These are phyloP conservation scores for Paspalum vaginatum DNA, from an alignment of 176 grass and related monocot species.

Conservation along the genomic window DNA sequence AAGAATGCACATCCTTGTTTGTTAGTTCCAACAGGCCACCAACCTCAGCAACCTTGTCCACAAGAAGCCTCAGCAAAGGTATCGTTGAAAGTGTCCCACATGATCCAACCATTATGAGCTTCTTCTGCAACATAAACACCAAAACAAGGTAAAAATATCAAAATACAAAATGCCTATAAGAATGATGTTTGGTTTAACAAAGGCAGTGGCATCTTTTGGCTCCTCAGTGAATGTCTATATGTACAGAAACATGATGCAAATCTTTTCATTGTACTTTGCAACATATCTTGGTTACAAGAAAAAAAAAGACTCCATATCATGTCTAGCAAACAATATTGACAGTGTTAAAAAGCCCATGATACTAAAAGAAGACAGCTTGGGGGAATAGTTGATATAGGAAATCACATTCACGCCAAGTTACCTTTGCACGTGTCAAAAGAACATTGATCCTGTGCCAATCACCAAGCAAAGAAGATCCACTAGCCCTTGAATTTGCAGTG, in stretches of 20 bases:
- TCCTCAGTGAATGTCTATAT: neutral
- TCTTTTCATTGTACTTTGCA: neutral
- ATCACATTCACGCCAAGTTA: slow-evolving; percentile 26
- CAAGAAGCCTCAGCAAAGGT: slow-evolving; percentile 76
- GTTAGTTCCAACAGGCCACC: slow-evolving; percentile 65
- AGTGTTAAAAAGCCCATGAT: neutral
- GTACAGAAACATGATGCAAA: slow-evolving; percentile 4
- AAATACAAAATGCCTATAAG: slow-evolving; percentile 19
- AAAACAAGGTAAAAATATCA: slow-evolving; percentile 19
- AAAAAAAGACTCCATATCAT: neutral
- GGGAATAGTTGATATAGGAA: neutral
- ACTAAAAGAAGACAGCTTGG: neutral
- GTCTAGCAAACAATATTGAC: neutral
- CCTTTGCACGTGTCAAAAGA: slow-evolving; percentile 91
- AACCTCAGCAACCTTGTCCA: slow-evolving; percentile 67
- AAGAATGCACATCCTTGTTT: slow-evolving; percentile 55
- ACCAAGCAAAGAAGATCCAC: slow-evolving; percentile 85
- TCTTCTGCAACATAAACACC: slow-evolving; percentile 59
- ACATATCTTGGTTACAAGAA: neutral
- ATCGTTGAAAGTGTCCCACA: slow-evolving; percentile 67
- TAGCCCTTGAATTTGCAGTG: slow-evolving; percentile 50
- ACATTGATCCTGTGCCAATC: slow-evolving; percentile 97
- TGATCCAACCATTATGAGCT: slow-evolving; percentile 92
- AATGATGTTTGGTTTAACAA: neutral
- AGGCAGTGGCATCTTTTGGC: neutral